phyloP scores from a whole-genome alignment of 1,284 basidiomycete genomes.

The Earliella scabrosa region DNA sequence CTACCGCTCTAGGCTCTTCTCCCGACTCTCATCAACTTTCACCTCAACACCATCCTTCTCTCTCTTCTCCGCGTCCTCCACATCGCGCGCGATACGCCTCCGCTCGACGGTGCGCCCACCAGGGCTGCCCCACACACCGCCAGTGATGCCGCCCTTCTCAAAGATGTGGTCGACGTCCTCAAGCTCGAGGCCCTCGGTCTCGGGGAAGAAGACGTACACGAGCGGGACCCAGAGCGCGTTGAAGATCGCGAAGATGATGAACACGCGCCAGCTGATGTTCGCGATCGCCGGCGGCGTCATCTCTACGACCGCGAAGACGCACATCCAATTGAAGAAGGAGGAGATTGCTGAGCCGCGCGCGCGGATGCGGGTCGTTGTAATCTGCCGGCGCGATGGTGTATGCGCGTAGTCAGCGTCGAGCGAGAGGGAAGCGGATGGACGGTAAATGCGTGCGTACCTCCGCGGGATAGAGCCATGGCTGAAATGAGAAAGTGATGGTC shows the following conservation, averaged over 20 bases:
- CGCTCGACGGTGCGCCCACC: constrained; percentile 31
- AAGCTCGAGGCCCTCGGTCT: constrained; percentile 47
- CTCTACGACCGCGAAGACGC: constrained; percentile 50
- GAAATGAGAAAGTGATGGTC: no score
- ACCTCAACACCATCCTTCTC: constrained; percentile 14
- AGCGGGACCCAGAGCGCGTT: constrained; percentile 50
- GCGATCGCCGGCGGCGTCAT: constrained; percentile 52
- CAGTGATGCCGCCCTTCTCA: constrained; percentile 40
- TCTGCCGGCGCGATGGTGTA: constrained; percentile 24
- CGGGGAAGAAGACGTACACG: constrained; percentile 50
- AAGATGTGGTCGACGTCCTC: constrained; percentile 50
- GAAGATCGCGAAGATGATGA: constrained; percentile 51
- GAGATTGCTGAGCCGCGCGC: constrained; percentile 36
- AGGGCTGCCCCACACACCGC: constrained; percentile 40
- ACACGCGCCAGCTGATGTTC: constrained; percentile 53
- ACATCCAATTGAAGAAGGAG: constrained; percentile 48
- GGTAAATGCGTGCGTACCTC: constrained; percentile 33
- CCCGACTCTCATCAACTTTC: neutral
- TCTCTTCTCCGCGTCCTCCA: constrained; percentile 21
- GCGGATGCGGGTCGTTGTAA: constrained; percentile 35
- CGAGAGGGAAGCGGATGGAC: no score
- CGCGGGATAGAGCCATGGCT: constrained; percentile 49
- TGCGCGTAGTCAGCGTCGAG: no score
- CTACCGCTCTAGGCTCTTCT: neutral
- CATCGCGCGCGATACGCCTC: constrained; percentile 21